Conservation (phyloP, 345 rosid genomes). For the Rhizophora apiculata region DNA sequence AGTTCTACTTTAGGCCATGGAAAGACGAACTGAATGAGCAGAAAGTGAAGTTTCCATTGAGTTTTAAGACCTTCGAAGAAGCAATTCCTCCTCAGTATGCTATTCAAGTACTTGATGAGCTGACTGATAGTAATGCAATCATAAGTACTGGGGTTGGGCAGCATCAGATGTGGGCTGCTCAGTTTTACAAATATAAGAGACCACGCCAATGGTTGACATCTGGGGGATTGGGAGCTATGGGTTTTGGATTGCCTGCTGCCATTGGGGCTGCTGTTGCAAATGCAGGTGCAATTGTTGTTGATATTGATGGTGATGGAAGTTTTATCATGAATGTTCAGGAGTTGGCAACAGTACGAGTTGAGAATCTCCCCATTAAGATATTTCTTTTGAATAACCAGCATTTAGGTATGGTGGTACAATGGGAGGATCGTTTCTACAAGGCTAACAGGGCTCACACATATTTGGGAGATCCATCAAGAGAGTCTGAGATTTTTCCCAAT, state of each 20-base stretch:
- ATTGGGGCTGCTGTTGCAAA: conserved; percentile 97
- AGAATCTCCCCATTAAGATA: conserved; percentile 83
- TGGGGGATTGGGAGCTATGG: conserved; percentile 96
- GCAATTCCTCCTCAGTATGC: conserved; percentile 94
- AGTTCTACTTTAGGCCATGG: conserved; percentile 68
- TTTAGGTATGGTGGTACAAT: conserved; percentile 92
- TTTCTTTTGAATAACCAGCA: conserved; percentile 85
- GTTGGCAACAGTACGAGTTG: conserved; percentile 78
- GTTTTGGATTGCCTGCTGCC: conserved; percentile 96
- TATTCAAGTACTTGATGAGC: conserved; percentile 79
- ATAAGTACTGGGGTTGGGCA: conserved; percentile 95
- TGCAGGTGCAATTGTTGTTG: conserved; percentile 77
- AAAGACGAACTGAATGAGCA: conserved; percentile 67
- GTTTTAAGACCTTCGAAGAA: conserved; percentile 78
- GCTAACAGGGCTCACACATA: conserved; percentile 90
- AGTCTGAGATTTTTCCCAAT: conserved; percentile 75
- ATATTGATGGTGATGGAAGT: conserved; percentile 97
- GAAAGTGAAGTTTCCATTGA: conserved; percentile 63
- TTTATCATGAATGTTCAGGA: conserved; percentile 95
- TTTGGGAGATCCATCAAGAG: conserved; percentile 71
- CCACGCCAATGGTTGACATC: conserved; percentile 94
- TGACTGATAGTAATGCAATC: conserved; percentile 80
- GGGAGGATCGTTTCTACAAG: conserved; percentile 95
- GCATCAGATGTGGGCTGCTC: conserved; percentile 99
- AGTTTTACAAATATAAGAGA: conserved; percentile 81